Evolutionary conservation across 139 green algal species (phyloP).

Genomic region (Chlamydomonas urium): DNA sequence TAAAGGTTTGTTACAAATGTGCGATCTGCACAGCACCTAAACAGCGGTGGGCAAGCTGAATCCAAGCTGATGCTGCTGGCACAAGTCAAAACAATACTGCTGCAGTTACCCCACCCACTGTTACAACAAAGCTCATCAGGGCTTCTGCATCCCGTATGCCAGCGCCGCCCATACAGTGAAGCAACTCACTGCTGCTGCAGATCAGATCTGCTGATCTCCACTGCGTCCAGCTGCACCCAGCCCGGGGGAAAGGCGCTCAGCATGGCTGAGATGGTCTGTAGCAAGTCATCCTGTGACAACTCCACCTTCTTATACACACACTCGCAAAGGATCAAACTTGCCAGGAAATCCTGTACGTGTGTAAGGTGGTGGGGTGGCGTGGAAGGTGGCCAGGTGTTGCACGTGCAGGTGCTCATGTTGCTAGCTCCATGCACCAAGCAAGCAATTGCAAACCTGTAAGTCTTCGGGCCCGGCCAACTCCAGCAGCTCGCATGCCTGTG

Average conservation of each 20-base stretch:
- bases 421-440: no score
- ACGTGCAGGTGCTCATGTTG: no score
- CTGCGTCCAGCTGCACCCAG: constrained; percentile 37
- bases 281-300: constrained; percentile 24
- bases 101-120: neutral
- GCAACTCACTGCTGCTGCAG: constrained; percentile 34
- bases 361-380: neutral
- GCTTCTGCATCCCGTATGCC: neutral
- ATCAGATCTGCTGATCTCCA: constrained; percentile 41
- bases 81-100: neutral
- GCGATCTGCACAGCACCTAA: neutral
- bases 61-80: neutral
- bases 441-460: no score
- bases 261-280: constrained; percentile 23
- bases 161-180: neutral
- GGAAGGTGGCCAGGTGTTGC: no score
- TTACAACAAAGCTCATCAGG: neutral
- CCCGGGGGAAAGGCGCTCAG: constrained; percentile 35
- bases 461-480: no score
- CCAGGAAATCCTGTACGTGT: constrained; percentile 45
- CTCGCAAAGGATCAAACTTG: constrained; percentile 46
- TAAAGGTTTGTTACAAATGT: neutral
- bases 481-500: no score
- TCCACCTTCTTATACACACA: constrained; percentile 65
- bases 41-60: neutral